These are phyloP conservation scores for Bacidia rubella DNA, from an alignment of 495 filamentous ascomycete species.

Conservation along the genomic window DNA sequence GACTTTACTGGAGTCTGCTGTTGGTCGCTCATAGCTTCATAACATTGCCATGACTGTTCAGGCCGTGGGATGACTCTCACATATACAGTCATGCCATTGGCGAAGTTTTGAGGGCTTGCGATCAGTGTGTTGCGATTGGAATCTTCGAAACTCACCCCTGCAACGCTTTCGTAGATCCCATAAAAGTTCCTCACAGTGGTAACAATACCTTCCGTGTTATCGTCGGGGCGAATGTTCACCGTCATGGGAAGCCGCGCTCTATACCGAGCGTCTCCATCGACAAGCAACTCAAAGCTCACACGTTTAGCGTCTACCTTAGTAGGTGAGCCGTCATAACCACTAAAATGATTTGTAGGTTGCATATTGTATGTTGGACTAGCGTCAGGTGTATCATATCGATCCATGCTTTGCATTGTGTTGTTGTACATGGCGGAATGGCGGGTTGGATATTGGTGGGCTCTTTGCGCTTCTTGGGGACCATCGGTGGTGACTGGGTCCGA, in stretches of 20 bases:
- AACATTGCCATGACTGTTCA: slow-evolving; percentile 25
- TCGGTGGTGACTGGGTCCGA: slow-evolving; percentile 25
- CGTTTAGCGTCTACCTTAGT: slow-evolving; percentile 53
- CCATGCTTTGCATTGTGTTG: slow-evolving; percentile 18
- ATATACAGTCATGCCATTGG: slow-evolving; percentile 76
- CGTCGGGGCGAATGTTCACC: slow-evolving; percentile 82
- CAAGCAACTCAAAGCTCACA: slow-evolving; percentile 74
- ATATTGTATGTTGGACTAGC: slow-evolving; percentile 8
- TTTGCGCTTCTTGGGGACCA: slow-evolving; percentile 29
- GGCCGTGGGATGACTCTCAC: slow-evolving; percentile 65
- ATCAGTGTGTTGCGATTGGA: slow-evolving; percentile 75
- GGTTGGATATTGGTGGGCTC: slow-evolving; percentile 30
- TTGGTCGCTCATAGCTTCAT: slow-evolving; percentile 28
- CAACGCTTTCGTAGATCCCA: slow-evolving; percentile 67
- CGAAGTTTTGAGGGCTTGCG: slow-evolving; percentile 87
- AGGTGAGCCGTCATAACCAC: slow-evolving; percentile 33
- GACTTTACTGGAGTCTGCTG: slow-evolving; percentile 26
- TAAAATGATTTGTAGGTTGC: slow-evolving; percentile 15
- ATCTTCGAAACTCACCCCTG: slow-evolving; percentile 85
- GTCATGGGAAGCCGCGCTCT: slow-evolving; percentile 75
- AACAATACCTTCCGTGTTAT: slow-evolving; percentile 90
- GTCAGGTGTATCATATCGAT: slow-evolving; percentile 15
- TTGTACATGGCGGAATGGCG: slow-evolving; percentile 22
- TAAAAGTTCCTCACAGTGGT: slow-evolving; percentile 97
- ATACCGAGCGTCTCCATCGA: slow-evolving; percentile 56